Percentiles rank a stretch among this genome's conserved stretches.
Evolutionary conservation across 2,329 filamentous ascomycete species (phyloP).

Genomic region (Pestalotiopsis sp.): DNA sequence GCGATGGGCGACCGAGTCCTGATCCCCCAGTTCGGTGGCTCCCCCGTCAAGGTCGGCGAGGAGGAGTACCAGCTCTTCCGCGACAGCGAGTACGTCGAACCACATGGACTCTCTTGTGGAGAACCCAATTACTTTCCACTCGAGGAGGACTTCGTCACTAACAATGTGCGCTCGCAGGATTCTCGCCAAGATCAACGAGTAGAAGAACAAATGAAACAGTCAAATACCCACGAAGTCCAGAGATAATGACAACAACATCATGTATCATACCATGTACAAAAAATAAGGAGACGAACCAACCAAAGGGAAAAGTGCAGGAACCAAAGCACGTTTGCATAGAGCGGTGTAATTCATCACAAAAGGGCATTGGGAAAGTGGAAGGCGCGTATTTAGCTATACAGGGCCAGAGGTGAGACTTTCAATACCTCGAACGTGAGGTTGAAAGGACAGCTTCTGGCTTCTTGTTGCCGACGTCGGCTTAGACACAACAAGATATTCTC

Average conservation of each 20-base stretch:
- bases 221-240: conserved; percentile 14
- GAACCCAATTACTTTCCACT: neutral
- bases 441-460: neutral
- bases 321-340: conserved; percentile 22
- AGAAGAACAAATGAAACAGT: conserved; percentile 45
- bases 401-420: neutral
- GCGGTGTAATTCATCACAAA: conserved; percentile 17
- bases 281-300: neutral
- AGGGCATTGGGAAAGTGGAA: conserved; percentile 12
- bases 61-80: conserved; percentile 96
- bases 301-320: conserved; percentile 20
- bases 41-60: conserved; percentile 94
- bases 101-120: neutral
- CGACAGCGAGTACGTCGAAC: conserved; percentile 85
- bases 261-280: conserved; percentile 30
- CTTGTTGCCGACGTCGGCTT: neutral
- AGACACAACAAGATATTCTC: neutral
- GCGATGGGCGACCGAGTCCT: conserved; percentile 85
- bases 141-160: conserved; percentile 16
- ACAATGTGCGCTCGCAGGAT: conserved; percentile 59
- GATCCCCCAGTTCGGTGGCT: conserved; percentile 95
- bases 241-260: conserved; percentile 25
- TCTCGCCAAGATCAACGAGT: conserved; percentile 99
- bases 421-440: neutral
- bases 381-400: conserved; percentile 18